Evolutionary conservation across 495 filamentous ascomycete species (phyloP), one percentile per base, ranked within the genome.

Genomic region (Podospora appendiculata): DNA sequence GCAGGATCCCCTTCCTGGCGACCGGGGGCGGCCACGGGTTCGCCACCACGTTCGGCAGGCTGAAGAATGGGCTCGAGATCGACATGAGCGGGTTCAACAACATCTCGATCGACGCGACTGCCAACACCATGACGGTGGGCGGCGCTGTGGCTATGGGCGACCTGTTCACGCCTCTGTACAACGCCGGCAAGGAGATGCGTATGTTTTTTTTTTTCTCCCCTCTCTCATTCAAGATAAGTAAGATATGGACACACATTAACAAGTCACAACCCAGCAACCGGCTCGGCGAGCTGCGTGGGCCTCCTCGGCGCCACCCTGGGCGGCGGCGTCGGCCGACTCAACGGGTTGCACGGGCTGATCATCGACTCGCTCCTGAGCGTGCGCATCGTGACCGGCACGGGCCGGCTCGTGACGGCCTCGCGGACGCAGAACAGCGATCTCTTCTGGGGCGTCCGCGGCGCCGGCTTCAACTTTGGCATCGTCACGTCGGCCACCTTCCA

Each of bases 401-500:
- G 73, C 0, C 50, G 56, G 0, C 16, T 72, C 8, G 35, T 75
- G 8, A 62, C 44, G 8, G 71, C 58, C 8, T 75, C 73, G 1
- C 34, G 51, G 10, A 58, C 36, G 2, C 39, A 67, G 44, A 64
- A 77, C 36, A 32, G 65, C 0, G 74, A 79, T 10, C 63, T 79
- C 4, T 79, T 66, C 43, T 72, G 62, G 61, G 68, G 49, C 4
- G 43, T 73, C 13, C 53, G 65, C 6, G 70, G 70, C 16, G 75
- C 76, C 8, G 77, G 75, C 11, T 55, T 58, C 32, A 73, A 72
- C 45, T 78, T 75, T 42, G 77, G 77, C 8, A 55, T 78, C 32
- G 67, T 77, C 2, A 69, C 62, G 5, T 54, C 49, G 38, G 64
- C 39, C 11, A 55, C 47, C 12, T 55, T 32, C 47, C 25, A 32